Base-by-base conservation (phyloP, 164 flowering plant species). In the Nymphaea colorata region DNA sequence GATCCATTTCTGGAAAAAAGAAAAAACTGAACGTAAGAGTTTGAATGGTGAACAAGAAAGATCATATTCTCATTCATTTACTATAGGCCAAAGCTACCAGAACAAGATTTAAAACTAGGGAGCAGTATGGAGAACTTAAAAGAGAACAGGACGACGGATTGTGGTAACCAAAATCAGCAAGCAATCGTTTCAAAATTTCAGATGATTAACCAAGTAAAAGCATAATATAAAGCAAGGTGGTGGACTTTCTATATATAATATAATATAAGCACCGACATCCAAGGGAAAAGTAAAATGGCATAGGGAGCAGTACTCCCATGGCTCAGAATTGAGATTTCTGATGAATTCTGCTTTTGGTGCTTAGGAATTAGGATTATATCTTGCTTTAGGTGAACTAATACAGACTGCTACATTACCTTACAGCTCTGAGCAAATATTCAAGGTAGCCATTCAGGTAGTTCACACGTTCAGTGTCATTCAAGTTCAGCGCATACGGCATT, bases 1-100 rank as follows among this genome's bases (percentile, higher is more conserved):
- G 74, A 71, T 47, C 74, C 74, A 51, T 71, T 67, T 69, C 74
- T 67, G 69, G 61, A 47, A 25, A 67, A 14, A 65, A 62, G 36
- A 25, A 25, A 25, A 25, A 25, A 25, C 36, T 25, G 36, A 25
- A 25, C 36, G 36, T 25, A 0, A 25, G 36, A 61, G 41, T 14
- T 61, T 61, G 63, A 61, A 11, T 7, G n/a, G 11, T 61, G 36
- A 11, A n/a, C n/a, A 11, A 7, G 7, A 25, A 15, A 51, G 57
- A 51, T 3, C 57, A 7, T 51, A 8, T 51, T 51, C 3, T 0
- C 57, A 8, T 51, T 51, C 8, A 3, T 10, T 51, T 51, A 8
- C 12, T 51, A 51, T 15, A 51, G 57, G 4, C 57, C 12, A 47
- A 51, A 25, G 0, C 36, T 25, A 1, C 36, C 36, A 1, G 36